Evolutionary conservation across 2,329 filamentous ascomycete genomes (phyloP), one percentile per base, ranked within the genome.

Genomic region (Pseudocercospora ulei): DNA sequence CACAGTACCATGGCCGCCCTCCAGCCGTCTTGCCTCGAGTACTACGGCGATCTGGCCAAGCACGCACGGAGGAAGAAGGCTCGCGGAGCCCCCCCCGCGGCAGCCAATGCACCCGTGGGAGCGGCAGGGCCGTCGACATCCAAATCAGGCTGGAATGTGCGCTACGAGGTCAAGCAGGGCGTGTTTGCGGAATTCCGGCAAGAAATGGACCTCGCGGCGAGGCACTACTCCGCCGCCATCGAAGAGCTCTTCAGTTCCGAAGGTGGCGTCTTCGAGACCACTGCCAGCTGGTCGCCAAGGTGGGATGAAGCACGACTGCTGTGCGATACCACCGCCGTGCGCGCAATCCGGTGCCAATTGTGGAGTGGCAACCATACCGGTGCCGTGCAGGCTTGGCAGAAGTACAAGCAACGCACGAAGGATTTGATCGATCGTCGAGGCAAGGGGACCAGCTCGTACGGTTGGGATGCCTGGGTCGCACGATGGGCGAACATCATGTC

Each of bases 281-380:
- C 93, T 41, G 81, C 86, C 3, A 87, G 78, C 55, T 95, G 87
- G 87, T 87, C 78, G 51, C 78, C 83, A 9, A 74, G 86, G 43
- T 98, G 88, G 73, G 83, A 94, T 56, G 85, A 96, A 60, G 85
- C 83, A n/a, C 76, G 90, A n/a, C 65, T 90, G 18, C 62, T 96
- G 23, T 81, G 84, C 2, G 90, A 98, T 59, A 65, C 80, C 7
- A 74, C 92, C 48, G 78, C 84, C 1, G 73, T 95, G 36, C 80
- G 88, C 33, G 78, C 81, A 37, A 68, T 96, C 11, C 78, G 88
- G 23, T 90, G 87, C 57, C 69, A 92, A 35, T 63, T 96, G 3
- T 88, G 84, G 78, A 76, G 75, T 44, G 78, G 76, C 11, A 78
- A 86, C 49, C 78, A 80, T n/a, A 85, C 82, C 18, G 69, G 78